These are phyloP conservation scores for Phytophthora multivora DNA, from an alignment of 352 stramenopile genomes.

Conservation along the genomic window DNA sequence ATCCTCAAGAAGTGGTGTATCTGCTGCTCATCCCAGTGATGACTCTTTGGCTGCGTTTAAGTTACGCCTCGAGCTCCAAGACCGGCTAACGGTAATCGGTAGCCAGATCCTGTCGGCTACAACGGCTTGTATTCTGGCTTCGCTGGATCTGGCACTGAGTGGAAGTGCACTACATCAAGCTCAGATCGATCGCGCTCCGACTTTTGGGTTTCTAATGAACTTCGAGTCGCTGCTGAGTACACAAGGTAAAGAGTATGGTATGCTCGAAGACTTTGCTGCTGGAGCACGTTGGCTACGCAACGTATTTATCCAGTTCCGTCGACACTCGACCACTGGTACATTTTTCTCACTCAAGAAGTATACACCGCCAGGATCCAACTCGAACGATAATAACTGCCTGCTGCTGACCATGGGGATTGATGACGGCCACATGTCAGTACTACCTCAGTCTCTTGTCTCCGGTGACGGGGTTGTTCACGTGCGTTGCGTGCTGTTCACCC, in stretches of 20 bases:
- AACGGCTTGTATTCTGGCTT: constrained; percentile 65
- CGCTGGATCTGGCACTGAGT: constrained; percentile 62
- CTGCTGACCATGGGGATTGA: constrained; percentile 71
- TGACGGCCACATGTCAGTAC: constrained; percentile 52
- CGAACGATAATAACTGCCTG: constrained; percentile 43
- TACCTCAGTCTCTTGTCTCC: constrained; percentile 50
- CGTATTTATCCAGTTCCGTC: constrained; percentile 80
- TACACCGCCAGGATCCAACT: constrained; percentile 38
- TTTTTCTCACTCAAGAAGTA: constrained; percentile 73
- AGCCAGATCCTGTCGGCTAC: constrained; percentile 79
- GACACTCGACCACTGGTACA: constrained; percentile 40
- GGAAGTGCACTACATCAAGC: constrained; percentile 63
- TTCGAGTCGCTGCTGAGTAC: constrained; percentile 90
- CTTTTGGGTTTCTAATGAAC: constrained; percentile 75
- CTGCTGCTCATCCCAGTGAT: constrained; percentile 17
- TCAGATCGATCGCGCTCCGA: constrained; percentile 59
- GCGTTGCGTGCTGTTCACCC: constrained; percentile 75
- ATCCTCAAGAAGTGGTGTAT: constrained; percentile 15
- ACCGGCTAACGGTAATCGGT: constrained; percentile 72
- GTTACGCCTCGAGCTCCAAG: constrained; percentile 66
- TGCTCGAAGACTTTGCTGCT: constrained; percentile 93
- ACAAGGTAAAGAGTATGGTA: constrained; percentile 94
- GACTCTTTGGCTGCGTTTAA: constrained; percentile 68
- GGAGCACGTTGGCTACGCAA: constrained; percentile 81
- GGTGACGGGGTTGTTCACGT: constrained; percentile 59